phyloP scores from a whole-genome alignment of 306 rosid species.

The Echinosophora koreensis region DNA sequence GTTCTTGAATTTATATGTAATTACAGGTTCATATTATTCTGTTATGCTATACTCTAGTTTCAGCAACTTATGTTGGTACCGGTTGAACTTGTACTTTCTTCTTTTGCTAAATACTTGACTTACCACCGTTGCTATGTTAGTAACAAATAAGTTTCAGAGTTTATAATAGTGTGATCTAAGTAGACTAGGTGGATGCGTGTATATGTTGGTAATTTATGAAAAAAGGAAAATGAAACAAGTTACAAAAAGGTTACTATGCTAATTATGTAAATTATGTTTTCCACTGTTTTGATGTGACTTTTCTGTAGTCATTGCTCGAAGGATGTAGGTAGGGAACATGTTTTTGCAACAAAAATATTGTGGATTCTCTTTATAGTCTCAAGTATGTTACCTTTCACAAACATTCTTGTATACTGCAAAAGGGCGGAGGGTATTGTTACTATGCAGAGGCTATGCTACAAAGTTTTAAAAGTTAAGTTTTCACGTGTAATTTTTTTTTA shows the following conservation, averaged over 20 bases:
- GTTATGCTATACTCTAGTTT: background rate
- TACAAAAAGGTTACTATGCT: background rate
- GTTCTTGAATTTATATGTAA: background rate
- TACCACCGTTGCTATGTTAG: background rate
- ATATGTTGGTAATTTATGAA: background rate
- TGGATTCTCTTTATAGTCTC: background rate
- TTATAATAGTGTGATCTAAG: no score
- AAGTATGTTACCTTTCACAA: slow-evolving; percentile 9
- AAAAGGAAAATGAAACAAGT: background rate
- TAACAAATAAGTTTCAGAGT: background rate
- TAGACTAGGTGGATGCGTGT: background rate
- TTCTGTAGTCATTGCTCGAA: background rate
- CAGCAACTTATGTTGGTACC: background rate
- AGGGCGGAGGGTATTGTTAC: no score
- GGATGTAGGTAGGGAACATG: background rate
- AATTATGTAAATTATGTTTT: background rate
- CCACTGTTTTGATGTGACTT: background rate
- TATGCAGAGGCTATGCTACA: no score
- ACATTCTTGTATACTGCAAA: background rate
- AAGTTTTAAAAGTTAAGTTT: no score
- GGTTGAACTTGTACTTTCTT: background rate
- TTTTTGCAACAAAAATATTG: background rate
- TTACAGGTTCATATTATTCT: slow-evolving; percentile 9
- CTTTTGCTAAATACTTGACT: background rate
- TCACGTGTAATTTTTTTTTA: no score